Evolutionary conservation across 129 eudicot species (phyloP), one percentile per base, ranked within the genome.

Genomic region (Saposhnikovia divaricata): DNA sequence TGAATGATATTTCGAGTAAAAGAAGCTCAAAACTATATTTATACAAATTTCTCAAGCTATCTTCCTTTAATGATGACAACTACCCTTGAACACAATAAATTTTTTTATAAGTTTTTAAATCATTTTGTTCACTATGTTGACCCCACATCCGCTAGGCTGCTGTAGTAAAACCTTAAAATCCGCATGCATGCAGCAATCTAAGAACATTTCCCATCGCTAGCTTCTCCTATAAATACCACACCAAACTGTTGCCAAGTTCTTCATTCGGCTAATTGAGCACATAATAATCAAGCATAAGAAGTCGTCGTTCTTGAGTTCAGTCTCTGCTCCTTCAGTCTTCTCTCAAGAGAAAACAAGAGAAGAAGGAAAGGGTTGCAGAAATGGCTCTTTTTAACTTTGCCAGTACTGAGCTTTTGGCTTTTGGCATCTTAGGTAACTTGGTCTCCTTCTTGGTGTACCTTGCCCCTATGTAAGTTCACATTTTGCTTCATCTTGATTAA

Each of bases 401-500:
- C 23, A 80, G 75, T 73, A 89, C 87, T 25, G 65, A 82, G 85
- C 63, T 83, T 81, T 81, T 85, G 78, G 47, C 85, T 82, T 88
- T 85, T 65, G 91, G 91, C 68, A 44, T 88, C 28, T 43, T 88
- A 85, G 91, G 96, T 34, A 91, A 91, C 74, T 28, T 91, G 12
- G 70, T 91, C 38, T 89, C 96, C 47, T 82, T 91, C 84, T 79
- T 85, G 93, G 93, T 91, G 83, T 91, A 77, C 78, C 87, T 91
- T 34, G 83, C 91, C 51, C 96, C 93, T 43, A 79, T 80, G 96
- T 91, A 89, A 85, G 89, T 80, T 75, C 28, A 23, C 15, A n/a
- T 37, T 46, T 28, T 50, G 12, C 31, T 7, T 10, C 0, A 2
- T 45, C 19, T 59, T 18, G 0, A 0, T 9, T 18, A 1, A 0